phyloP scores from a whole-genome alignment of 2,329 filamentous ascomycete genomes.

The Knoxdaviesia capensis region DNA sequence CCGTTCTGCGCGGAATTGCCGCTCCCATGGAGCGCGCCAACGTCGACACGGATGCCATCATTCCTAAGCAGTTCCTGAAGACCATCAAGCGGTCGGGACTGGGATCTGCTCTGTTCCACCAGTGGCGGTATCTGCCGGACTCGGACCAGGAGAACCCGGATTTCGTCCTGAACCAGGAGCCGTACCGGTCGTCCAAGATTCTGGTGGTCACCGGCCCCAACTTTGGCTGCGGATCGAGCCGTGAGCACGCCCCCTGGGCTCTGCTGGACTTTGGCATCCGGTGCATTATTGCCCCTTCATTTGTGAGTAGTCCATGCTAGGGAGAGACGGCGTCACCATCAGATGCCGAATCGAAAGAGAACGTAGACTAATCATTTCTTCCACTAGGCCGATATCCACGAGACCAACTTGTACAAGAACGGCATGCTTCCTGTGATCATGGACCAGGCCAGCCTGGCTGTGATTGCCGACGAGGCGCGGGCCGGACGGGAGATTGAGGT shows the following conservation, averaged over 20 bases:
- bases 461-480: conserved; percentile 55
- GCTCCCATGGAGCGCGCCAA: conserved; percentile 77
- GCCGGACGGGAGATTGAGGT: conserved; percentile 74
- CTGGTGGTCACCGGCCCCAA: conserved; percentile 81
- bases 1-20: conserved; percentile 64
- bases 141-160: conserved; percentile 56
- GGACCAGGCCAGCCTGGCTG: conserved; percentile 43
- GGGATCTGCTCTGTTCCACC: conserved; percentile 70
- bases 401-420: conserved; percentile 99
- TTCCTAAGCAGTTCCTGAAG: conserved; percentile 97
- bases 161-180: conserved; percentile 80
- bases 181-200: conserved; percentile 70
- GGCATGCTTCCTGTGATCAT: conserved; percentile 86
- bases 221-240: conserved; percentile 83
- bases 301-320: too few relatives aligned
- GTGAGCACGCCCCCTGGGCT: conserved; percentile 95
- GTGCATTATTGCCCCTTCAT: conserved; percentile 74
- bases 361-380: too few relatives aligned
- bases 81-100: conserved; percentile 97
- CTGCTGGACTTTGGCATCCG: conserved; percentile 92
- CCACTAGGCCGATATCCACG: conserved; percentile 77
- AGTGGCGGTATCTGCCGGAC: conserved; percentile 56
- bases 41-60: conserved; percentile 97
- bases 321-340: too few relatives aligned
- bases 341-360: too few relatives aligned